Conservation (phyloP, 1,284 basidiomycete species). For the Macrocystidia cucumis region DNA sequence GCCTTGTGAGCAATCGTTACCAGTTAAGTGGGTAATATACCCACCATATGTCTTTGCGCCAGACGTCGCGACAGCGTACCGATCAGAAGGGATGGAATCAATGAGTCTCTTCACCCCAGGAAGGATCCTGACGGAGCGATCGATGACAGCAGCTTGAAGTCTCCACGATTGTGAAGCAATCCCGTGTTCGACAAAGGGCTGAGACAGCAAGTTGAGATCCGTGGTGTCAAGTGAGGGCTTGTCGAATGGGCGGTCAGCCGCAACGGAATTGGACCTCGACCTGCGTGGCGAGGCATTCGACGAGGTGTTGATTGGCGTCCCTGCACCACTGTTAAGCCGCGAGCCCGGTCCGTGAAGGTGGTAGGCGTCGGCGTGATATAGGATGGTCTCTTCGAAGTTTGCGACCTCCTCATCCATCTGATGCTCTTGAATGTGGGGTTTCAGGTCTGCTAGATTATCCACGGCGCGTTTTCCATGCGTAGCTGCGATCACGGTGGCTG, state of each 20-base stretch:
- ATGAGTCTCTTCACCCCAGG: slow-evolving; percentile 70
- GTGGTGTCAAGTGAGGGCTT: slow-evolving; percentile 31
- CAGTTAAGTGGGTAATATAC: slow-evolving; percentile 13
- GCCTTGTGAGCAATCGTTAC: slow-evolving; percentile 10
- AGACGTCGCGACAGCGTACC: slow-evolving; percentile 71
- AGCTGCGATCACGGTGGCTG: slow-evolving; percentile 56
- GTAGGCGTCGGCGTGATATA: slow-evolving; percentile 65
- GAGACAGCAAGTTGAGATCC: slow-evolving; percentile 30
- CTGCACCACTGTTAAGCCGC: slow-evolving; percentile 13
- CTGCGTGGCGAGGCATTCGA: too few relatives aligned
- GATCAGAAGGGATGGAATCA: slow-evolving; percentile 56
- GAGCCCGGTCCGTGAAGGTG: slow-evolving; percentile 33
- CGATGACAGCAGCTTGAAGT: slow-evolving; percentile 52
- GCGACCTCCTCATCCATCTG: slow-evolving; percentile 66
- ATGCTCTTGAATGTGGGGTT: slow-evolving; percentile 47
- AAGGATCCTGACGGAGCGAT: slow-evolving; percentile 66
- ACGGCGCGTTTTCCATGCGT: slow-evolving; percentile 73
- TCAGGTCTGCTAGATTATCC: slow-evolving; percentile 56
- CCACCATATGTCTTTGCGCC: slow-evolving; percentile 67
- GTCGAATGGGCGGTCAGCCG: too few relatives aligned
- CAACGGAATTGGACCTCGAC: too few relatives aligned
- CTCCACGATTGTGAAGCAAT: slow-evolving; percentile 42
- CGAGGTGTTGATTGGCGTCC: slow-evolving; percentile 14
- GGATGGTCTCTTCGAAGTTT: slow-evolving; percentile 63
- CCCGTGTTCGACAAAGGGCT: slow-evolving; percentile 30